Evolutionary conservation across 169 alveolate genomes (phyloP), one percentile per base, ranked within the genome.

Genomic region (Plasmodium billcollinsi): DNA sequence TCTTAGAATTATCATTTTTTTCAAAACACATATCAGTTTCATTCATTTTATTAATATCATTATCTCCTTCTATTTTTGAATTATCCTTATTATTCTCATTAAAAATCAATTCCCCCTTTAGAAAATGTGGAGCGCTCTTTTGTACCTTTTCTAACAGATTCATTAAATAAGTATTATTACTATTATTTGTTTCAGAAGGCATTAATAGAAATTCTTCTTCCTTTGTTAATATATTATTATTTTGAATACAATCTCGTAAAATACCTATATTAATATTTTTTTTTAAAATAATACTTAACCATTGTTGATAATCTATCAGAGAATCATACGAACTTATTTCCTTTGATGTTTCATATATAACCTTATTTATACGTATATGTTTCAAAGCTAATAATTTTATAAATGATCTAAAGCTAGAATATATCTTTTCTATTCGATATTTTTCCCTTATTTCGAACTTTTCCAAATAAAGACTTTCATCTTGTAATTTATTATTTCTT

Each of bases 371-470:
- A 33, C 47, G 43, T 20, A 70, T 86, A 54, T 73, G 74, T 18
- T 72, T 59, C 8, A 61, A 24, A 2, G 88, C 54, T 8, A 86
- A 54, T 4, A 63, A 12, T 86, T 72, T 65, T 45, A 86, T 24
- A 66, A 86, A 86, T 11, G 11, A 63, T 67, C 92, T 58, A 47
- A 86, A 18, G 43, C 92, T 71, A 52, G 26, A 20, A 54, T 86
- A 86, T 45, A 86, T 14, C 18, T 59, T 71, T 61, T 86, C 92
- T 21, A 86, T 86, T 86, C 92, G 71, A 47, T 72, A 14, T 72
- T 86, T 86, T 62, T 86, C 92, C 26, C 92, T 86, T 47, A 72
- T 86, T 86, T 86, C 92, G 24, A 86, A 86, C 62, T 86, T 86
- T 59, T 86, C 92, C 9, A 86, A 39, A 52, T 86, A 61, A 65